These are phyloP conservation scores for Penicillium sclerotiorum DNA, from an alignment of 2,329 filamentous ascomycete genomes.

Conservation along the genomic window DNA sequence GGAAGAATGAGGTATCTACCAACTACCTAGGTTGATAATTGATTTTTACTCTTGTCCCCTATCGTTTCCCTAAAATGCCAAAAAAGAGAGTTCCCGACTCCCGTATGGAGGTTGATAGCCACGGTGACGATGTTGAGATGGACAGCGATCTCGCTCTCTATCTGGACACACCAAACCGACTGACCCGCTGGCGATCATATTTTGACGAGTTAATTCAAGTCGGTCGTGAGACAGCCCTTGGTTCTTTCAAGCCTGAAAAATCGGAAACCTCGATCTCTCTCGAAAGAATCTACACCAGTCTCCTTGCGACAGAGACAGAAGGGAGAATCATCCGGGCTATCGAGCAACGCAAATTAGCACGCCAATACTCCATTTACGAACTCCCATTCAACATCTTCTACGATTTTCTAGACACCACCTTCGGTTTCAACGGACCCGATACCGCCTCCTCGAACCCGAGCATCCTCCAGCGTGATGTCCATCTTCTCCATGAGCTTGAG, in stretches of 20 bases:
- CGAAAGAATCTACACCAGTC: neutral
- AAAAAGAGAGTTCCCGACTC: no score
- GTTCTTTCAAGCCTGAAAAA: no score
- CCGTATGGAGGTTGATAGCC: no score
- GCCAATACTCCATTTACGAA: neutral
- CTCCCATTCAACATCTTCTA: neutral
- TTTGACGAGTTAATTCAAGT: neutral
- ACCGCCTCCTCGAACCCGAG: neutral
- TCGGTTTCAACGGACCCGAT: neutral
- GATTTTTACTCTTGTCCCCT: no score
- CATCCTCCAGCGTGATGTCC: neutral
- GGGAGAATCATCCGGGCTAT: neutral
- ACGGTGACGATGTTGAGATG: no score
- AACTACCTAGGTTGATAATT: no score
- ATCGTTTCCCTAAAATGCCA: no score
- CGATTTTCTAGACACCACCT: neutral
- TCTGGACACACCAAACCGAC: neutral
- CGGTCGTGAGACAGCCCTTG: no score
- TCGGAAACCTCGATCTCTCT: no score
- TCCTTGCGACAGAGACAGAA: neutral
- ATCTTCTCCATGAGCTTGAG: neutral
- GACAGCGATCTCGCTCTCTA: no score
- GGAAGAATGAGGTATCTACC: no score
- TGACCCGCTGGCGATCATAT: neutral
- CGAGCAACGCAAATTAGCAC: neutral